Evolutionary conservation across 345 rosid genomes (phyloP).

Genomic region (Fremontodendron californicum): DNA sequence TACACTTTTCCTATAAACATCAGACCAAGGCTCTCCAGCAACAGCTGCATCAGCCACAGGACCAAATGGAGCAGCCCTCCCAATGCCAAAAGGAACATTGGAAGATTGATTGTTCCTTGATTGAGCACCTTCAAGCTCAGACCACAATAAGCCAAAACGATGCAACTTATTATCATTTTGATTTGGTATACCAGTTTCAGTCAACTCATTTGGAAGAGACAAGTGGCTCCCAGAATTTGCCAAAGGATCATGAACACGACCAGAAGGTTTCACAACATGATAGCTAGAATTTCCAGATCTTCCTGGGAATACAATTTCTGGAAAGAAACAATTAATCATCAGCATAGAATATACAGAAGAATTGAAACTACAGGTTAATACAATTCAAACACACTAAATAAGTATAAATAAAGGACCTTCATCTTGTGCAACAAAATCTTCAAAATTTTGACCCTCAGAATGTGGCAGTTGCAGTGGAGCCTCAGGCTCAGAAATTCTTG

Average conservation of each 20-base stretch:
- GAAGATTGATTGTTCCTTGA: slow-evolving; percentile 33
- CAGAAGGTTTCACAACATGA: slow-evolving; percentile 26
- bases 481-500: slow-evolving; percentile 41
- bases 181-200: slow-evolving; percentile 31
- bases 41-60: slow-evolving; percentile 33
- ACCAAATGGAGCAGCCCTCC: slow-evolving; percentile 32
- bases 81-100: slow-evolving; percentile 31
- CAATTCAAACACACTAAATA: neutral
- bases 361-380: neutral
- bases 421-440: slow-evolving; percentile 43
- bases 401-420: slow-evolving; percentile 38
- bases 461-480: slow-evolving; percentile 31
- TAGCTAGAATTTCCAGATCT: slow-evolving; percentile 43
- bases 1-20: slow-evolving; percentile 35
- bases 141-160: slow-evolving; percentile 59
- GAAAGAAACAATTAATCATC: slow-evolving; percentile 10
- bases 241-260: slow-evolving; percentile 21
- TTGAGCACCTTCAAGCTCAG: slow-evolving; percentile 53
- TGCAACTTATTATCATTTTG: slow-evolving; percentile 49
- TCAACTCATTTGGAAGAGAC: slow-evolving; percentile 29
- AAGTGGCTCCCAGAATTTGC: slow-evolving; percentile 22
- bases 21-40: slow-evolving; percentile 41
- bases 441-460: slow-evolving; percentile 37
- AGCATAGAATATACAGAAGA: neutral
- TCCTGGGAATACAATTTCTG: slow-evolving; percentile 70